These are phyloP conservation scores for Candida incommunis DNA, from an alignment of 805 yeast species.

Conservation along the genomic window DNA sequence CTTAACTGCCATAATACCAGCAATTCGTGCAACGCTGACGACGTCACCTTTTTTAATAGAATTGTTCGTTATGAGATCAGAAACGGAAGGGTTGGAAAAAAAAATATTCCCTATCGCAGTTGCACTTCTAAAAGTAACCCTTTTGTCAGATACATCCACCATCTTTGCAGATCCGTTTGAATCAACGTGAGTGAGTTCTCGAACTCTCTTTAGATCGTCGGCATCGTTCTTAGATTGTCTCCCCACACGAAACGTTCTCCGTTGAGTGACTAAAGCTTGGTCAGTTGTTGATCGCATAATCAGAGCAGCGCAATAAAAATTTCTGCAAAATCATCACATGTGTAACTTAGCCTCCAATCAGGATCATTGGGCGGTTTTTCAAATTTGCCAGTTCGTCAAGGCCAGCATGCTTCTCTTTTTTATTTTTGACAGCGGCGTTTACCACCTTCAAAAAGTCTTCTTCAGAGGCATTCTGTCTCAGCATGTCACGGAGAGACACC, in stretches of 20 bases:
- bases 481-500: constrained; percentile 30
- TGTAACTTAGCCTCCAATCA: constrained; percentile 35
- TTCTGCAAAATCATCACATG: background rate
- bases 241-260: background rate
- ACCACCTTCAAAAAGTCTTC: constrained; percentile 26
- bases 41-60: constrained; percentile 40
- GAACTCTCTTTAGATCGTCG: background rate
- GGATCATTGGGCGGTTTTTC: constrained; percentile 42
- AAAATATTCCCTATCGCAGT: constrained; percentile 29
- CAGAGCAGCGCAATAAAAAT: background rate
- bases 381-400: constrained; percentile 30
- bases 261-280: constrained; percentile 1
- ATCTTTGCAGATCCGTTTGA: constrained; percentile 30
- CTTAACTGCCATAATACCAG: constrained; percentile 40
- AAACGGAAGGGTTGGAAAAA: constrained; percentile 24
- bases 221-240: background rate
- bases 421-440: constrained; percentile 31
- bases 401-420: constrained; percentile 39
- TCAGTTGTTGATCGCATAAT: background rate
- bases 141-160: constrained; percentile 34
- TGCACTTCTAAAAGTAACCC: constrained; percentile 28
- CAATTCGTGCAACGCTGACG: constrained; percentile 31
- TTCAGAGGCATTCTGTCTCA: constrained; percentile 25
- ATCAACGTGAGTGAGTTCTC: constrained; percentile 26
- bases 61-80: constrained; percentile 22